These are phyloP conservation scores for Kodamaea kaohsiungensis DNA, from an alignment of 805 yeast species.

Conservation along the genomic window DNA sequence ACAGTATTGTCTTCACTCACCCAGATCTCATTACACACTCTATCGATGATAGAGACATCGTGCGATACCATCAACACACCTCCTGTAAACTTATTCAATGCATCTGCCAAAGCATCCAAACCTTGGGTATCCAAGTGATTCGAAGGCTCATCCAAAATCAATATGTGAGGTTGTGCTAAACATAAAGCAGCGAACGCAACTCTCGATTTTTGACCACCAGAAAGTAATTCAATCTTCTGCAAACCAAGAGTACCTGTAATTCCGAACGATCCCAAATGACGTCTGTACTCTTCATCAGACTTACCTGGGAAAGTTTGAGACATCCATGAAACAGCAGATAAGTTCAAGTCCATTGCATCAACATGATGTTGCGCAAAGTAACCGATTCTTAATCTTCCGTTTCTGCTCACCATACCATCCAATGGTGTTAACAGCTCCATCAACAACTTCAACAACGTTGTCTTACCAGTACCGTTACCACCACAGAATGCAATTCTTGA, in stretches of 20 bases:
- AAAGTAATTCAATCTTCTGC: slow-evolving; percentile 83
- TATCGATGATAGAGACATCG: slow-evolving; percentile 88
- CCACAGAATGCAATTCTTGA: slow-evolving; percentile 97
- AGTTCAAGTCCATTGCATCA: slow-evolving; percentile 88
- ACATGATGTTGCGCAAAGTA: slow-evolving; percentile 99
- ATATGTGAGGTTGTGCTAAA: slow-evolving; percentile 83
- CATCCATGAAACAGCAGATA: slow-evolving; percentile 94
- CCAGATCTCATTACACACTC: slow-evolving; percentile 94
- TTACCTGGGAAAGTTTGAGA: slow-evolving; percentile 86
- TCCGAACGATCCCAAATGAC: slow-evolving; percentile 96
- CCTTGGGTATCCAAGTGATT: slow-evolving; percentile 98
- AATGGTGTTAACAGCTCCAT: slow-evolving; percentile 77
- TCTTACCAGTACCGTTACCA: slow-evolving; percentile 99
- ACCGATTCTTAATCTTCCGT: slow-evolving; percentile 87
- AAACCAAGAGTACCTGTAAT: slow-evolving; percentile 92
- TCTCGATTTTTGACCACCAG: slow-evolving; percentile 98
- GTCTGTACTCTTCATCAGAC: slow-evolving; percentile 94
- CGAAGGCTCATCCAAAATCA: slow-evolving; percentile 95
- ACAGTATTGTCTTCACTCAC: slow-evolving; percentile 88
- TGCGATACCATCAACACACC: slow-evolving; percentile 98
- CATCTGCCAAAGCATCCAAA: slow-evolving; percentile 91
- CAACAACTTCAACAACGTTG: slow-evolving; percentile 84
- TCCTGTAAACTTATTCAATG: slow-evolving; percentile 84
- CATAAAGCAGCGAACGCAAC: slow-evolving; percentile 97
- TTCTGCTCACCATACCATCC: slow-evolving; percentile 75